Evolutionary conservation across 2,329 filamentous ascomycete species (phyloP), one percentile per base, ranked within the genome.

Genomic region (Dryadomyces quercus-mongolicae): DNA sequence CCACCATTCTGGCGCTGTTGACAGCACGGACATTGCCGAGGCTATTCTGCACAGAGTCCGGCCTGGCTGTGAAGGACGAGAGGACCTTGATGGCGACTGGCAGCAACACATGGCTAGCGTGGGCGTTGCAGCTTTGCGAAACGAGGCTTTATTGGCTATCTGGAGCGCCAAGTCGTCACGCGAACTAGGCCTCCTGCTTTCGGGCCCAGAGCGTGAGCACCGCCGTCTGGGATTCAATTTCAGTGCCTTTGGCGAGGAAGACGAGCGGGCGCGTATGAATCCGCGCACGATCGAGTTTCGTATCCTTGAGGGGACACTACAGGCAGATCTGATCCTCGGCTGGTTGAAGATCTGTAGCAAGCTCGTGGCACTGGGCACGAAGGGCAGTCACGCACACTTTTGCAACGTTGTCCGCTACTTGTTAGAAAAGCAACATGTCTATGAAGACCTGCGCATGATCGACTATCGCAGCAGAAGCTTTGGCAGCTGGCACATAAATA

Each of bases 171-270:
- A 49, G 1, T 64, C 65, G 0, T 59, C 65, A 38, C 44, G 56
- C 3, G 61, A 68, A 46, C 63, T 71, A 5, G 69, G 68, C 8
- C 59, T 57, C 49, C 59, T 71, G 25, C 62, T 72, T 13, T 69
- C 68, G 1, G 69, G 69, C 0, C 55, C 61, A 1, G 60, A 61
- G 36, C 62, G 60, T 38, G 62, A 63, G 53, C 65, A 67, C 57
- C 64, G 67, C 0, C 65, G 69, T 5, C 65, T 71, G 3, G 69
- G 70, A 1, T 70, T 70, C 62, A 71, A 71, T 59, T 71, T 71
- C 49, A 68, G 68, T 55, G 64, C 67, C 1, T 68, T 71, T 47
- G 67, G 65, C 1, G 58, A 62, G 31, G 68, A 70, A 49, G 67
- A 69, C 54, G 67, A 67, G 45, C 60, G 66, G 1, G 64, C 67